Percentiles rank a stretch among this genome's conserved stretches.
Conservation (phyloP, 1,284 basidiomycete species). For the Puccinia hordei region DNA sequence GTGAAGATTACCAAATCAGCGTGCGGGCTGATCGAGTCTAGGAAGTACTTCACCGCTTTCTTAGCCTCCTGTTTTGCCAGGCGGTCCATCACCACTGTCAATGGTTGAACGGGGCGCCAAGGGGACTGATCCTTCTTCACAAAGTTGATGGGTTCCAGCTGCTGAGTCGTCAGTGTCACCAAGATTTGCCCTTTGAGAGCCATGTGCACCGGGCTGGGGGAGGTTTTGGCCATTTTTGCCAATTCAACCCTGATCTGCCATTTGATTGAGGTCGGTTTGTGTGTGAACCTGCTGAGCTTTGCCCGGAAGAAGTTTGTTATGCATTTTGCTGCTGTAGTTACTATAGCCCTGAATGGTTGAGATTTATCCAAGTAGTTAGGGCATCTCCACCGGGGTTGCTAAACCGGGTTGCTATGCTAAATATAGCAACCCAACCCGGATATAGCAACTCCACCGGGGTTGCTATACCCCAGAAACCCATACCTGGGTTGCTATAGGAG, state of each 20-base stretch:
- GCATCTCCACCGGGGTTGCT: no score
- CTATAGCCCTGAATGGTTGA: background rate
- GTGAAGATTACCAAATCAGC: background rate
- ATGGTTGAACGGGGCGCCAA: no score
- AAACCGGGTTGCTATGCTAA: no score
- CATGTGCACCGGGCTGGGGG: background rate
- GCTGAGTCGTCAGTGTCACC: background rate
- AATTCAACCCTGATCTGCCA: background rate
- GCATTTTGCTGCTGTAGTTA: no score
- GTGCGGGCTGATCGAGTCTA: background rate
- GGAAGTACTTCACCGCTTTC: background rate
- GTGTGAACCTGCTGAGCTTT: background rate
- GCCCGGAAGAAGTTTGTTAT: background rate
- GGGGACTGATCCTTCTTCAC: no score
- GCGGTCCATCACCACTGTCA: background rate
- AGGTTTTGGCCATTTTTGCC: background rate
- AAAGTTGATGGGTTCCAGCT: background rate
- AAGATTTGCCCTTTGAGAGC: background rate
- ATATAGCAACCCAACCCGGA: no score
- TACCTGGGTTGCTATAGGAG: no score
- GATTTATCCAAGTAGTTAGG: no score
- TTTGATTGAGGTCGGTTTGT: background rate
- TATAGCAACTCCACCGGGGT: no score
- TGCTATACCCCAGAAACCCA: no score
- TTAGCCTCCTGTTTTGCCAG: background rate